phyloP scores from a whole-genome alignment of 2,329 filamentous ascomycete genomes.

The Colletotrichum sp. region DNA sequence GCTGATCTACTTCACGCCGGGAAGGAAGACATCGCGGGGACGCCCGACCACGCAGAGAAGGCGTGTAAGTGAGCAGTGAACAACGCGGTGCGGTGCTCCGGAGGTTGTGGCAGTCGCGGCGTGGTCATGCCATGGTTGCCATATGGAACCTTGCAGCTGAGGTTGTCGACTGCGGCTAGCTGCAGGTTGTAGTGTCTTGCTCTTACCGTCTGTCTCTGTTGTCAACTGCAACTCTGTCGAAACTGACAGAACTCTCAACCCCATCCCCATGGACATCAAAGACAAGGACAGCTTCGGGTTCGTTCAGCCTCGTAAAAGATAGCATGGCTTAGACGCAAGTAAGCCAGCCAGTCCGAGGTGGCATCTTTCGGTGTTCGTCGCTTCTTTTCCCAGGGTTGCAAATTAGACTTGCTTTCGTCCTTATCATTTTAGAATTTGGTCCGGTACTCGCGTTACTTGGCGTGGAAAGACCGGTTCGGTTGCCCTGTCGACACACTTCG shows the following conservation, averaged over 20 bases:
- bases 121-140: slow-evolving; percentile 9
- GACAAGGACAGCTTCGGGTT: neutral
- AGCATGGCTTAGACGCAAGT: neutral
- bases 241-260: neutral
- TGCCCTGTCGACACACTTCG: slow-evolving; percentile 2
- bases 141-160: neutral
- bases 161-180: neutral
- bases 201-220: neutral
- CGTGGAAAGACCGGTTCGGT: neutral
- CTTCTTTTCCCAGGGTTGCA: neutral
- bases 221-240: neutral
- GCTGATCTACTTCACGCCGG: neutral
- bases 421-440: neutral
- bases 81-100: neutral
- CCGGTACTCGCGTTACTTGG: slow-evolving; percentile 13
- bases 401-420: neutral
- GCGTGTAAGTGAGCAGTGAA: neutral
- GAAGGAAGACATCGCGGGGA: neutral
- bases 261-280: neutral
- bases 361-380: neutral
- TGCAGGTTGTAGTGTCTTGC: neutral
- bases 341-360: neutral
- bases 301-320: neutral
- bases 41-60: neutral
- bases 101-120: neutral